Percentiles rank a stretch among this genome's conserved stretches.
Evolutionary conservation across 140 eudicot species (phyloP).

Genomic region (Oenanthe javanica): DNA sequence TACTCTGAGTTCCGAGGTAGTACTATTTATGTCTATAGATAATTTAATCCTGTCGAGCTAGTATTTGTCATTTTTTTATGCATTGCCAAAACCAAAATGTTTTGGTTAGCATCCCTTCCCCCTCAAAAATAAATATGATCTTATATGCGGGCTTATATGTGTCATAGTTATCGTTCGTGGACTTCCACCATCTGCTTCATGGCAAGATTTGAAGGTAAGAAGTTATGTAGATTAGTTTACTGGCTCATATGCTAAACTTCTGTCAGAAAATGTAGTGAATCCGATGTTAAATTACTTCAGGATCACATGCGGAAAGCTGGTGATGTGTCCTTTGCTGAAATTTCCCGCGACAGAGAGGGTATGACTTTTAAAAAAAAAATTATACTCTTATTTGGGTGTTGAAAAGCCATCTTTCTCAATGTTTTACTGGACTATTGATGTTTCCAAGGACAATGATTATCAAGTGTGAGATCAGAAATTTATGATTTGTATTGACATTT

Average conservation of each 20-base stretch:
- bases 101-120: neutral
- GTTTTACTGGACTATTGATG: neutral
- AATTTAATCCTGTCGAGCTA: neutral
- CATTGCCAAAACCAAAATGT: neutral
- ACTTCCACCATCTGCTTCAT: constrained; percentile 94
- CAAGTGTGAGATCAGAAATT: neutral
- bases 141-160: constrained; percentile 4
- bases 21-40: neutral
- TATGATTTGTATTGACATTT: neutral
- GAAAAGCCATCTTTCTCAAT: neutral
- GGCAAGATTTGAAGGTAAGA: constrained; percentile 96
- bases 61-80: neutral
- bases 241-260: neutral
- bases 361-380: neutral
- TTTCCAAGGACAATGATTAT: neutral
- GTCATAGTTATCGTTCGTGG: constrained; percentile 77
- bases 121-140: neutral
- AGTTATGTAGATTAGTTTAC: neutral
- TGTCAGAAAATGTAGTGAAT: neutral
- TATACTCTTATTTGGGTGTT: neutral
- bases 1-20: constrained; percentile 81
- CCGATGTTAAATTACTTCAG: constrained; percentile 23
- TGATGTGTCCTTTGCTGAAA: constrained; percentile 97
- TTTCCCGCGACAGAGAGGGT: constrained; percentile 88
- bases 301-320: constrained; percentile 99